phyloP scores from a whole-genome alignment of 495 filamentous ascomycete genomes.

The Penicillium subrubescens region DNA sequence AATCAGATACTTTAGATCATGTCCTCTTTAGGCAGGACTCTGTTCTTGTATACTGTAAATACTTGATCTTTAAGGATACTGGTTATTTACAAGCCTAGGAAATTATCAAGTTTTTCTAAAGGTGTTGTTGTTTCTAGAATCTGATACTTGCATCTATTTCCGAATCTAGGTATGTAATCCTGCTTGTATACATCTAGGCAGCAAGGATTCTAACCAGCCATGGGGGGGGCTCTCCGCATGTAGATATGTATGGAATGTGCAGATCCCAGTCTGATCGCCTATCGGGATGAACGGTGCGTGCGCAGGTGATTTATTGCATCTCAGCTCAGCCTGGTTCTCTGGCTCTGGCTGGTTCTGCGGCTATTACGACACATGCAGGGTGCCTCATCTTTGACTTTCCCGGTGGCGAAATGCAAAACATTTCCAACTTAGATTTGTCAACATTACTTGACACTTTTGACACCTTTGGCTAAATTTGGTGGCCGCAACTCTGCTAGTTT shows the following conservation, averaged over 20 bases:
- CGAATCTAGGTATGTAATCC: background rate
- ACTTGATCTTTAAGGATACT: background rate
- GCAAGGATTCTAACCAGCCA: constrained; percentile 10
- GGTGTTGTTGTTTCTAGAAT: background rate
- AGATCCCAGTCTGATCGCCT: constrained; percentile 19
- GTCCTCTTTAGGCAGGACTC: constrained; percentile 8
- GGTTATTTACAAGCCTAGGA: background rate
- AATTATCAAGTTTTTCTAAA: background rate
- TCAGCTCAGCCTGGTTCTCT: constrained; percentile 27
- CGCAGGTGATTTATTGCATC: constrained; percentile 30
- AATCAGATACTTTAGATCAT: constrained; percentile 5
- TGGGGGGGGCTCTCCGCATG: background rate
- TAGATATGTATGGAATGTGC: constrained; percentile 12
- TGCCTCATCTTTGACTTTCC: background rate
- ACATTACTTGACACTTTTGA: background rate
- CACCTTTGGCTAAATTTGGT: background rate
- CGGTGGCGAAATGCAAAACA: background rate
- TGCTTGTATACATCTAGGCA: constrained; percentile 6
- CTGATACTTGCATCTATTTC: background rate
- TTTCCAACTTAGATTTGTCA: background rate
- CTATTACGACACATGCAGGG: constrained; percentile 19
- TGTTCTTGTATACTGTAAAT: background rate
- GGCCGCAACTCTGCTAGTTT: background rate
- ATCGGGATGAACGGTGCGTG: constrained; percentile 28
- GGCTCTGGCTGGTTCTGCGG: constrained; percentile 24